Evolutionary conservation across 331 rosid genomes (phyloP).

Genomic region (Acacia concinna): DNA sequence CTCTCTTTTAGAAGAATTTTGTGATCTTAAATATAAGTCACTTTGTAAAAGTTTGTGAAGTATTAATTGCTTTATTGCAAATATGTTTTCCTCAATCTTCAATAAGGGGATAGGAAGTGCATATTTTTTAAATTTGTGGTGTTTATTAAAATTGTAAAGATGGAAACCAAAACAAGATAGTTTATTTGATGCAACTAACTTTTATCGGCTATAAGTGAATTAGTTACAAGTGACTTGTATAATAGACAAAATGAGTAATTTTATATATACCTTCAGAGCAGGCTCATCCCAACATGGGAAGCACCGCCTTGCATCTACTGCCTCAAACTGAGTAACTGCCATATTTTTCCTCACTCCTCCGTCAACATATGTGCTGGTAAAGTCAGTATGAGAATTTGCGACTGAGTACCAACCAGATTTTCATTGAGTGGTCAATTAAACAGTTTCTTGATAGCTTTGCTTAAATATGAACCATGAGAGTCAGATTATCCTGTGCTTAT

Average conservation of each 20-base stretch:
- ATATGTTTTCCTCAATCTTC: not conserved
- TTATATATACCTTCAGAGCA: constrained; percentile 50
- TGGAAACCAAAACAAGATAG: not conserved
- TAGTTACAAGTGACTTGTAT: no score
- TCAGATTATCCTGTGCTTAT: not conserved
- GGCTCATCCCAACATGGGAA: constrained; percentile 87
- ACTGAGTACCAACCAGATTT: not conserved
- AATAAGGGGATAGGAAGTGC: no score
- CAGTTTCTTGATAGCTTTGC: not conserved
- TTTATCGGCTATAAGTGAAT: no score
- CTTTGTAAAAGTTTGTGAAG: not conserved
- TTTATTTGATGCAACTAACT: not conserved
- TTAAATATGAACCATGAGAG: not conserved
- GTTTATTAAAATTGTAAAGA: no score
- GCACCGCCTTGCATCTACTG: constrained; percentile 66
- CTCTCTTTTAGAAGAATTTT: not conserved
- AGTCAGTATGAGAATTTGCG: not conserved
- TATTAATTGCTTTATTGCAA: not conserved
- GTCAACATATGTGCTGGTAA: constrained; percentile 49
- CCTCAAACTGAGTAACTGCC: constrained; percentile 74
- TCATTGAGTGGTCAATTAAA: not conserved
- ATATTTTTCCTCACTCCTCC: constrained; percentile 59
- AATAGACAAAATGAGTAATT: no score
- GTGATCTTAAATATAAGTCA: not conserved
- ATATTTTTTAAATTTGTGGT: no score